Conservation (phyloP, 371 early-diverging fungal genomes). For the Batrachochytrium dendrobatidis region DNA sequence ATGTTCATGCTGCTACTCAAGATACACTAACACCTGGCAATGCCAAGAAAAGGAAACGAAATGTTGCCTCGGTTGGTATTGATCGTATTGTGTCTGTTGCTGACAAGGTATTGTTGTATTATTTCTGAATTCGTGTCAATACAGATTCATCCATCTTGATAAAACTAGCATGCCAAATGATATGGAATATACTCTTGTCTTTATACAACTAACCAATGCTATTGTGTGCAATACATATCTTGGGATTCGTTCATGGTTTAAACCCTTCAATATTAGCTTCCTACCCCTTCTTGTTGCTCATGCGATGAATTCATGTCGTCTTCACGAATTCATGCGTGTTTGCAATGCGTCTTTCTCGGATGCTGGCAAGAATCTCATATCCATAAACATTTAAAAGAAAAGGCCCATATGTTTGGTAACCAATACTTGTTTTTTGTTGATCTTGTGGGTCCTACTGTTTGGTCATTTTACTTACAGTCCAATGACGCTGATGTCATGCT, state of each 20-base stretch:
- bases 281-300: conserved; percentile 55
- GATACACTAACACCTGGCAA: background rate
- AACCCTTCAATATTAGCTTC: conserved; percentile 54
- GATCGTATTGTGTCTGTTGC: no score
- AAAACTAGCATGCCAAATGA: no score
- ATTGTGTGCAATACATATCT: no score
- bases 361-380: conserved; percentile 66
- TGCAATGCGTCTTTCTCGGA: conserved; percentile 54
- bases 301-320: conserved; percentile 49
- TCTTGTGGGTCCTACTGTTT: background rate
- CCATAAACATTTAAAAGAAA: conserved; percentile 49
- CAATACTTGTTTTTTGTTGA: background rate
- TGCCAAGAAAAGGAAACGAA: background rate
- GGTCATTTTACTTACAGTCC: conserved; percentile 1
- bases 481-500: background rate
- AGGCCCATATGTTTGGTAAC: conserved; percentile 56
- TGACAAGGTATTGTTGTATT: no score
- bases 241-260: no score
- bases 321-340: conserved; percentile 71
- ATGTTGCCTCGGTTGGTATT: background rate
- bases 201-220: no score
- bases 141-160: no score
- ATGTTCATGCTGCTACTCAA: background rate
- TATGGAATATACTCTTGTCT: no score
- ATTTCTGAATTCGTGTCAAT: no score